Evolutionary conservation across 2,329 filamentous ascomycete genomes (phyloP), one percentile per base, ranked within the genome.

Genomic region (Stagonosporopsis cucurbitacearum): DNA sequence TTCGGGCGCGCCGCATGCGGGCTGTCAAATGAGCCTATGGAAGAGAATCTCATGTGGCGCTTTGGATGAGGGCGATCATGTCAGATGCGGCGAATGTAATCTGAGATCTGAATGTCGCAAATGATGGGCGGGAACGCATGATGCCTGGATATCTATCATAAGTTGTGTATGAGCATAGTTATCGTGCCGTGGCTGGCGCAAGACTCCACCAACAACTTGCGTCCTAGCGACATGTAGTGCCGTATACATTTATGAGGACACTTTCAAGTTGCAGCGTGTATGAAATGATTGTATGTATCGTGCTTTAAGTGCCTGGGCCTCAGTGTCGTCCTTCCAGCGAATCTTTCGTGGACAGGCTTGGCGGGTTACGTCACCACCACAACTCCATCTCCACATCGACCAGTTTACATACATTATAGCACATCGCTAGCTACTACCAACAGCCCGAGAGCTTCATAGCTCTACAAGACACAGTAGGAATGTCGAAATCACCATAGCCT

Each of bases 21-120:
- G 32, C 11, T 19, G 19, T 50, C 11, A 13, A 28, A 33, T 19
- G 36, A 43, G 23, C 6, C 23, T 7, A 19, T 26, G 19, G 11
- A 7, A 12, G 4, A 42, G 37, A 43, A 19, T 23, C 7, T 23
- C 28, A 19, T 50, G 20, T 47, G 36, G 42, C 53, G 53, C 47
- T 43, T 33, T 13, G 9, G 19, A n/a, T 30, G 17, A 28, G 45
- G 13, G 3, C 1, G 15, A 28, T 42, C 30, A 20, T 28, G 22
- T 37, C 42, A 30, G 37, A 37, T 22, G 6, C 20, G 17, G 17
- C 25, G 13, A 23, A 17, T 19, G 11, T 23, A 13, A 32, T 45
- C 35, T 32, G 13, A 40, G n/a, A 19, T 30, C 20, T 19, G 30
- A 28, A 52, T 57, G 51, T 47, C 56, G 58, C 58, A 52, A 51